Evolutionary conservation across 306 rosid genomes (phyloP).

Genomic region (Dalbergia cultrata): DNA sequence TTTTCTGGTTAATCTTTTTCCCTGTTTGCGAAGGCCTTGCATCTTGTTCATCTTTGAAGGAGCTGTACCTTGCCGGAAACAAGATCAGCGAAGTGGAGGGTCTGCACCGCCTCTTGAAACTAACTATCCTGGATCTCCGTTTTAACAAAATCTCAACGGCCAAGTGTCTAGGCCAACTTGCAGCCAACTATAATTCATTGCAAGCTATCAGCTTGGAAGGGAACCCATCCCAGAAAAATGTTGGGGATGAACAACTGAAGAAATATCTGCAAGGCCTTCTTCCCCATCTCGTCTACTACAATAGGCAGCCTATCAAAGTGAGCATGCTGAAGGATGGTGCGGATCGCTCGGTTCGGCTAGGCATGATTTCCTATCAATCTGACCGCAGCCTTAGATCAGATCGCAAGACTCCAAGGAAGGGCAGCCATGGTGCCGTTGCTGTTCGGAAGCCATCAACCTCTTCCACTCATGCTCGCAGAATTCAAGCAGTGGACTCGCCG

Average conservation of each 20-base stretch:
- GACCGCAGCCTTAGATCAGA: constrained; percentile 78
- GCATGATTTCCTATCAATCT: constrained; percentile 69
- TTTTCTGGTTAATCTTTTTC: constrained; percentile 30
- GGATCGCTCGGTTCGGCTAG: constrained; percentile 76
- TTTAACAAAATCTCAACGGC: constrained; percentile 89
- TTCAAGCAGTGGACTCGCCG: constrained; percentile 51
- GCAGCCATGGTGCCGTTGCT: constrained; percentile 50
- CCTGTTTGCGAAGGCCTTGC: constrained; percentile 72
- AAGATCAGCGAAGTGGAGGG: constrained; percentile 98
- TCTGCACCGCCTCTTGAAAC: constrained; percentile 90
- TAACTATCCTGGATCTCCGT: constrained; percentile 83
- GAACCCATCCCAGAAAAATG: constrained; percentile 93
- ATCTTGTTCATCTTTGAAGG: constrained; percentile 89
- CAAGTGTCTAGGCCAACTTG: constrained; percentile 95
- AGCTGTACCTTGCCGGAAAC: constrained; percentile 94
- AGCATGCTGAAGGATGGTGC: constrained; percentile 69
- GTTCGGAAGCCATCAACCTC: constrained; percentile 56
- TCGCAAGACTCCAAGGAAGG: constrained; percentile 72
- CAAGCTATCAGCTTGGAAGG: constrained; percentile 95
- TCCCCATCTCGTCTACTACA: constrained; percentile 85
- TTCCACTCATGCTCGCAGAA: constrained; percentile 54
- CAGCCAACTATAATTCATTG: constrained; percentile 88
- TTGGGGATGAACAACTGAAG: constrained; percentile 94
- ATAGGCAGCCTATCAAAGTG: constrained; percentile 68
- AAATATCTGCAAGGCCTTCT: constrained; percentile 90